Conservation (phyloP, 2,329 filamentous ascomycete species). For the Eutypa lata region DNA sequence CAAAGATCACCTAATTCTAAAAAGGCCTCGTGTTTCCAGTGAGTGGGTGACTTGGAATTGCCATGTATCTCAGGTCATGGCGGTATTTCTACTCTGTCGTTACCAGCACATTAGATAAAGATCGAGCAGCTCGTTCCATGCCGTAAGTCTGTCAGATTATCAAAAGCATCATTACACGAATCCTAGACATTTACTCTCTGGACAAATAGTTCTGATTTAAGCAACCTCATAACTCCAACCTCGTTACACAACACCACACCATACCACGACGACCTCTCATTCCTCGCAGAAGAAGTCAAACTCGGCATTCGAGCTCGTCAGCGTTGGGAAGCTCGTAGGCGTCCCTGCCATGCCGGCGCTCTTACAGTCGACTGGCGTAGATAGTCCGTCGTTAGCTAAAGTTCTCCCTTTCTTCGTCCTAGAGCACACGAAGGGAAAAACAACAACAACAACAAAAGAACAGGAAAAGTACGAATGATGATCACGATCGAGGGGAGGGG, state of each 20-base stretch:
- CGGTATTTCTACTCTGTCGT: too few relatives aligned
- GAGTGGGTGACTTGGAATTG: too few relatives aligned
- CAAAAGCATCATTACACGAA: not conserved
- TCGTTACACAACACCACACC: not conserved
- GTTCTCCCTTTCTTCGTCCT: not conserved
- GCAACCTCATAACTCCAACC: not conserved
- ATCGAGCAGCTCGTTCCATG: not conserved
- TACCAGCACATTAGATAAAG: too few relatives aligned
- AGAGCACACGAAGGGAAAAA: too few relatives aligned
- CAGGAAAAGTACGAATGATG: not conserved
- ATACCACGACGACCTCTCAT: not conserved
- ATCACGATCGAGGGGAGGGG: not conserved
- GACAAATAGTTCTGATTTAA: not conserved
- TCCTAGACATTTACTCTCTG: not conserved
- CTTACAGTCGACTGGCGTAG: conserved; percentile 37
- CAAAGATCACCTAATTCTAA: too few relatives aligned
- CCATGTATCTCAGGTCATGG: too few relatives aligned
- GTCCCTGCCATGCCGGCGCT: conserved; percentile 25
- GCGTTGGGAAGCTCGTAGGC: conserved; percentile 26
- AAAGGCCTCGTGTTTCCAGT: too few relatives aligned
- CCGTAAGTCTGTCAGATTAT: not conserved
- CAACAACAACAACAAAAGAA: not conserved
- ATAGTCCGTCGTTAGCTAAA: not conserved
- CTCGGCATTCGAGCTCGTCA: conserved; percentile 38
- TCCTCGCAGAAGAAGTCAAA: conserved; percentile 46